A percentile compares a stretch with the other conserved stretches of the same genome.
Conservation (phyloP, 2,329 filamentous ascomycete genomes). For the Diplodia scrobiculata region DNA sequence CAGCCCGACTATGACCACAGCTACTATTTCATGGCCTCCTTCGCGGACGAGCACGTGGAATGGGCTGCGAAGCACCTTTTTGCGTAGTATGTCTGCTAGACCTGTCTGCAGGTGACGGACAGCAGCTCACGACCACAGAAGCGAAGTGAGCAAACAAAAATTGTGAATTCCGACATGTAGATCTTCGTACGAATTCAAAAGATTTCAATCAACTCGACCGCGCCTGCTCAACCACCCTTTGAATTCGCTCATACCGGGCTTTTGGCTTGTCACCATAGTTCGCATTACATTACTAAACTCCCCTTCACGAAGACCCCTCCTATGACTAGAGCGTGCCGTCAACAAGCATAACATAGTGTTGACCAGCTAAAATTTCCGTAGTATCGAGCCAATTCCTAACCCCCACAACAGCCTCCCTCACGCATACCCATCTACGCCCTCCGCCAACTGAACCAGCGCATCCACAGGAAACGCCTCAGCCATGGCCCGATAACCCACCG, state of each 20-base stretch:
- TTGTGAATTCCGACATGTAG: slow-evolving; percentile 14
- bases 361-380: background rate
- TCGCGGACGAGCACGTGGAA: slow-evolving; percentile 85
- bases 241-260: background rate
- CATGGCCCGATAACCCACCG: slow-evolving; percentile 61
- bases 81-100: slow-evolving; percentile 50
- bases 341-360: background rate
- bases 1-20: slow-evolving; percentile 94
- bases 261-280: background rate
- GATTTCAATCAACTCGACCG: background rate
- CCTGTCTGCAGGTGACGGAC: background rate
- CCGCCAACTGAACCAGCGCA: slow-evolving; percentile 49
- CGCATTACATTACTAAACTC: background rate
- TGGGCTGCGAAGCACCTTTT: slow-evolving; percentile 85
- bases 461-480: slow-evolving; percentile 61
- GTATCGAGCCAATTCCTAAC: background rate
- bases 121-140: slow-evolving; percentile 27
- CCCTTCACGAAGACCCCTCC: background rate
- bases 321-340: background rate
- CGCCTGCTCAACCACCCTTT: background rate
- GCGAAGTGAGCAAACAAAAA: slow-evolving; percentile 16
- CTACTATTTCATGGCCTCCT: slow-evolving; percentile 93
- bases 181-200: slow-evolving; percentile 15
- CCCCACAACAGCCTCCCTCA: background rate
- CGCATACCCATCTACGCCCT: slow-evolving; percentile 4